Evolutionary conservation across 305 asterid species (phyloP).

Genomic region (Rubia peregrina): DNA sequence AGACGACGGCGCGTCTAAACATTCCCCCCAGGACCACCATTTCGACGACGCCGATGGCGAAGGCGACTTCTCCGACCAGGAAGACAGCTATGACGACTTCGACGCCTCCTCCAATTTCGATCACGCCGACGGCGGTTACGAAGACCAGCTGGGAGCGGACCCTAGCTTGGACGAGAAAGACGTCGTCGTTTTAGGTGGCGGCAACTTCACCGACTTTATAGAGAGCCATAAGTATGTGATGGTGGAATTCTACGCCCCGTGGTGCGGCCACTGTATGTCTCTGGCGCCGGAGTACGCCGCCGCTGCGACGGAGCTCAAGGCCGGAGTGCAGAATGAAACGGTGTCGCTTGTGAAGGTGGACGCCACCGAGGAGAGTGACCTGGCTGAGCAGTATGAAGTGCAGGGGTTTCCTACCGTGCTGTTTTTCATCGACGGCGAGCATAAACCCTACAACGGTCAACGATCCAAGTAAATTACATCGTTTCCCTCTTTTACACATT

Average conservation of each 20-base stretch:
- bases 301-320: conserved; percentile 74
- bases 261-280: conserved; percentile 95
- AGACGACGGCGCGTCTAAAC: conserved; percentile 21
- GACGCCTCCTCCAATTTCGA: conserved; percentile 43
- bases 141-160: conserved; percentile 26
- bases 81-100: conserved; percentile 56
- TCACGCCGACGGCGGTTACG: conserved; percentile 28
- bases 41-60: conserved; percentile 38
- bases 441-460: conserved; percentile 62
- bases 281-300: conserved; percentile 91
- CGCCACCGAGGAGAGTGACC: conserved; percentile 70
- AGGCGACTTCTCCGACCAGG: conserved; percentile 42
- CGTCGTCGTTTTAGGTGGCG: conserved; percentile 58
- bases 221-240: conserved; percentile 59
- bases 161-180: conserved; percentile 60
- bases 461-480: conserved; percentile 53
- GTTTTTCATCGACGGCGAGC: conserved; percentile 75
- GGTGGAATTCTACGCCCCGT: conserved; percentile 94
- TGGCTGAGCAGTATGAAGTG: conserved; percentile 74
- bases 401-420: conserved; percentile 73
- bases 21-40: conserved; percentile 21
- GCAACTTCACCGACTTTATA: conserved; percentile 64
- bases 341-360: conserved; percentile 79
- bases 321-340: conserved; percentile 31
- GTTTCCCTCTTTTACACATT: neutral